Conservation (phyloP, 495 filamentous ascomycete species). For the Aspergillus egyptiacus region DNA sequence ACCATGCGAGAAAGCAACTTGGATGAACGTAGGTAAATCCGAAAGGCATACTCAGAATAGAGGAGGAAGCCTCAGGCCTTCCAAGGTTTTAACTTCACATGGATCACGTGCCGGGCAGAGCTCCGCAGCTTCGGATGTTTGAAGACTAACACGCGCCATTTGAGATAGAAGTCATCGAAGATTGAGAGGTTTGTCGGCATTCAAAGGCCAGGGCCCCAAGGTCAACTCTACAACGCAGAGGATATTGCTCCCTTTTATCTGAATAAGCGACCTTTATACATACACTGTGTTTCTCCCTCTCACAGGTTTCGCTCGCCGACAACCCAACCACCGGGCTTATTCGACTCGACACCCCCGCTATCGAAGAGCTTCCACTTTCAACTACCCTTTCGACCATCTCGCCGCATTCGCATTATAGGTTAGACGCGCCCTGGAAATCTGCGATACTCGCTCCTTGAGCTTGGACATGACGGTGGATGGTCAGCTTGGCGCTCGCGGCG, state of each 20-base stretch:
- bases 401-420: not conserved
- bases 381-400: not conserved
- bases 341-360: too few species aligned
- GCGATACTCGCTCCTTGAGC: conserved; percentile 15
- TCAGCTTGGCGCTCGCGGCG: conserved; percentile 36
- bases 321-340: too few species aligned
- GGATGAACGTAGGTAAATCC: too few species aligned
- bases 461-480: conserved; percentile 41
- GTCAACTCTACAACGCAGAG: not conserved
- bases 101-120: conserved; percentile 21
- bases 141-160: conserved; percentile 19
- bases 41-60: not conserved
- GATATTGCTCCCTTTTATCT: not conserved
- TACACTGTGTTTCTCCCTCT: not conserved
- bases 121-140: conserved; percentile 23
- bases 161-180: conserved; percentile 7
- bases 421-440: not conserved
- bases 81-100: not conserved
- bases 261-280: not conserved
- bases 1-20: too few species aligned
- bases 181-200: not conserved
- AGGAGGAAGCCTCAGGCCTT: not conserved
- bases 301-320: too few species aligned
- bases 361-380: not conserved
- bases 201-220: not conserved